Evolutionary conservation across 345 rosid species (phyloP).

Genomic region (Schrenkiella parvula): DNA sequence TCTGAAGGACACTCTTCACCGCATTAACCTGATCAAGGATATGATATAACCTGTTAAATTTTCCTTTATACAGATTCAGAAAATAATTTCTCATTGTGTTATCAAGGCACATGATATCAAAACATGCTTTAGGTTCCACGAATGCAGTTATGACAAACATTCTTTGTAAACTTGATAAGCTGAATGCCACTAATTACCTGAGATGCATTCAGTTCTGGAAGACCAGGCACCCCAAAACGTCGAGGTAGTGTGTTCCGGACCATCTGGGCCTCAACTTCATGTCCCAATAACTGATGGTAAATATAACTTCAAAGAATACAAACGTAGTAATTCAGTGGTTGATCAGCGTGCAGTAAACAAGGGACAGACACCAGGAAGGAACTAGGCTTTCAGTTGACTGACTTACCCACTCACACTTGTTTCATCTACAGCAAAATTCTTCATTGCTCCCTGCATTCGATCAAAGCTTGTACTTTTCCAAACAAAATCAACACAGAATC

Average conservation of each 20-base stretch:
- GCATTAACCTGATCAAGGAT: conserved; percentile 71
- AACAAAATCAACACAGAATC: conserved; percentile 97
- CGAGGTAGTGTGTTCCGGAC: conserved; percentile 91
- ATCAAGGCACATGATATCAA: conserved; percentile 8
- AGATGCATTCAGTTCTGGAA: conserved; percentile 98
- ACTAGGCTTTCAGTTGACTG: conserved; percentile 14
- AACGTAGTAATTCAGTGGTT: neutral
- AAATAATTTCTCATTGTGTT: neutral
- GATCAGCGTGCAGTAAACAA: neutral
- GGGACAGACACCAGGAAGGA: neutral
- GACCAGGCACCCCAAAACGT: conserved; percentile 98
- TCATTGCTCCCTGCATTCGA: conserved; percentile 99
- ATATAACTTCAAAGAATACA: conserved; percentile 57
- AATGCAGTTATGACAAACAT: neutral
- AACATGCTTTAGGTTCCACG: neutral
- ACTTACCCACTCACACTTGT: conserved; percentile 99
- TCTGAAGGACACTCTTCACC: conserved; percentile 96
- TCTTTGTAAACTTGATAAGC: neutral
- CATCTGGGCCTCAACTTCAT: conserved; percentile 96
- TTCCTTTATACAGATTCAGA: neutral
- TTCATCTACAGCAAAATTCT: conserved; percentile 99
- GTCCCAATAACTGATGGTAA: conserved; percentile 95
- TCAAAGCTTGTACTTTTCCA: conserved; percentile 99
- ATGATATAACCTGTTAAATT: conserved; percentile 7
- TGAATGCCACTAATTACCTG: conserved; percentile 49